Base-by-base conservation (phyloP, 2,329 filamentous ascomycete genomes). In the Aureobasidium sp. region DNA sequence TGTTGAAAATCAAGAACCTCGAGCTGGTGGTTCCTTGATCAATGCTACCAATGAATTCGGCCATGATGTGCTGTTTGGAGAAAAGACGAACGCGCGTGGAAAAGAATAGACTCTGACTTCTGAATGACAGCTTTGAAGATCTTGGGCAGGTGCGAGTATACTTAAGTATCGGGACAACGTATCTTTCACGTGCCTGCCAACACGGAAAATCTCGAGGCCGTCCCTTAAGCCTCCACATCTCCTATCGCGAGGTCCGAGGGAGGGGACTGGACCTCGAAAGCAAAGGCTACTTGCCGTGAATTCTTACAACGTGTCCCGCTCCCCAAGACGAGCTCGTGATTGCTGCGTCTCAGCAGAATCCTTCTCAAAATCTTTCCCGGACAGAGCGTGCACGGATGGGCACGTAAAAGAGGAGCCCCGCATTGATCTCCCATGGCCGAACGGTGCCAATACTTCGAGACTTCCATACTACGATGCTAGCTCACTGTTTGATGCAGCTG, bases 11-110 rank as follows among this genome's bases (percentile, higher is more conserved):
- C 68, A 96, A 83, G 76, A 96, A 96, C 41, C 91, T 84, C 37
- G 91, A 90, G 63, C 89, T 93, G 36, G 91, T 96, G 13, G 91
- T 96, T 62, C 91, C 91, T 32, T 95, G 90, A 72, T 96, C 91
- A 72, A 96, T 92, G 67, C 89, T 90, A 63, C 91, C 91, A 64
- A 96, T 87, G 70, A 90, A 96, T 27, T 70, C 68, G 13, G 61
- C 50, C 6, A 59, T 59, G 44, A 34, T 59, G 57, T 37, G 41
- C 34, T 58, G 41, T 39, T 37, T 58, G 42, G 21, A 41, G 3
- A 45, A 4, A 45, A 45, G 54, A 58, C 9, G 30, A 37, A 32
- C 42, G 54, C 32, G 32, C 30, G 41, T 37, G 10, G 54, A 58
- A 37, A 58, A 48, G 42, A 37, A 47, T 48, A 58, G 34, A 21